These are phyloP conservation scores for Pontederia paniculata DNA, from an alignment of 176 grass and related monocot genomes.

Conservation along the genomic window DNA sequence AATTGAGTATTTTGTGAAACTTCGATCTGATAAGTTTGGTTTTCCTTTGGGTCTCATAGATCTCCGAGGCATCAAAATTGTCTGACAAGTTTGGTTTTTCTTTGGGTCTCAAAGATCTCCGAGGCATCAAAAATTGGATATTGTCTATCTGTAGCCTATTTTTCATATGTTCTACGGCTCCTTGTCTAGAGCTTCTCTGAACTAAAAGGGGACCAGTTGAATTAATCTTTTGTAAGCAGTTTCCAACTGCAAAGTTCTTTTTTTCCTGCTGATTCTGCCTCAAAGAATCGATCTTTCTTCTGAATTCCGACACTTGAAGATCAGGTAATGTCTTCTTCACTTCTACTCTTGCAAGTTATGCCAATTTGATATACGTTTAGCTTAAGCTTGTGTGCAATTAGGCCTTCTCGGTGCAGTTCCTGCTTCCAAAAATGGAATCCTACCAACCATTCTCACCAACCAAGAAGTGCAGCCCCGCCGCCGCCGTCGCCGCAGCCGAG, in stretches of 20 bases:
- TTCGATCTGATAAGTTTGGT: too few species aligned
- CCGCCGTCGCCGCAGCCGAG: background rate
- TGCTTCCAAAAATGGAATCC: background rate
- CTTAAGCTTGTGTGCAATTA: background rate
- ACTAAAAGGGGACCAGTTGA: background rate
- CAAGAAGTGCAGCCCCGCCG: background rate
- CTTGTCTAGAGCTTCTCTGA: background rate
- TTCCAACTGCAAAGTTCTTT: too few species aligned
- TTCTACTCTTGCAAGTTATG: too few species aligned
- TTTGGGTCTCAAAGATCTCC: background rate
- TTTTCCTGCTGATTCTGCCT: background rate
- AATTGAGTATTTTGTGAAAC: too few species aligned
- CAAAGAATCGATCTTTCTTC: background rate
- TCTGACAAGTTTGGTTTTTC: too few species aligned
- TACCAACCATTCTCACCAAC: background rate
- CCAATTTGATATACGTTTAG: background rate
- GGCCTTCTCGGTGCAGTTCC: background rate
- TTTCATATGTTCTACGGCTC: background rate
- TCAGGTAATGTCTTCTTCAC: too few species aligned
- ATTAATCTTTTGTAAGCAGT: background rate
- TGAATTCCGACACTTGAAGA: background rate
- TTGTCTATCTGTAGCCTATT: background rate
- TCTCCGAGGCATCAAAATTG: constrained; percentile 2
- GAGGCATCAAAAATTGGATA: constrained; percentile 10
- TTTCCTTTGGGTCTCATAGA: too few species aligned